These are phyloP conservation scores for Malus hybrid DNA, from an alignment of 331 rosid genomes.

Conservation along the genomic window DNA sequence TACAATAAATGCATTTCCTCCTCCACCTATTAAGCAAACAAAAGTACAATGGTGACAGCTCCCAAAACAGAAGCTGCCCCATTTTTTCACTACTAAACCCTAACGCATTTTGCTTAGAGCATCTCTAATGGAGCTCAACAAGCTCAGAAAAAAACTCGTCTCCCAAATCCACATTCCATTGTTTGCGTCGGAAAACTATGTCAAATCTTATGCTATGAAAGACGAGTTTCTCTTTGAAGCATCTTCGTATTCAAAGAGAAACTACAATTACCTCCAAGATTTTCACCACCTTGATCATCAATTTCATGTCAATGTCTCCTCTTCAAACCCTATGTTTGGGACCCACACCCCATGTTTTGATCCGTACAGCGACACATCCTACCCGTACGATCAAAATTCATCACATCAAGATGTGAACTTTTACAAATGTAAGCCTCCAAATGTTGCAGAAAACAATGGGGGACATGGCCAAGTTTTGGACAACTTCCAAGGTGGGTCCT, in stretches of 20 bases:
- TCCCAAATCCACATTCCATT: constrained; percentile 10
- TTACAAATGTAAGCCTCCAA: constrained; percentile 39
- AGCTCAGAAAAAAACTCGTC: constrained; percentile 27
- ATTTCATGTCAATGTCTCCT: constrained; percentile 30
- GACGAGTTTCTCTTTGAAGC: constrained; percentile 32
- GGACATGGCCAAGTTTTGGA: constrained; percentile 44
- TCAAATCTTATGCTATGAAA: constrained; percentile 27
- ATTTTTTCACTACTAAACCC: constrained; percentile 5
- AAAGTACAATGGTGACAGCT: constrained; percentile 19
- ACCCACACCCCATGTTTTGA: constrained; percentile 34
- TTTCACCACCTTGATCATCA: constrained; percentile 49
- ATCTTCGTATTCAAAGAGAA: constrained; percentile 35
- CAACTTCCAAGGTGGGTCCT: constrained; percentile 36
- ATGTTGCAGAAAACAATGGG: constrained; percentile 18
- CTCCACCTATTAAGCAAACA: constrained; percentile 37
- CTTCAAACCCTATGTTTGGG: constrained; percentile 37
- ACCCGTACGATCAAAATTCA: constrained; percentile 23
- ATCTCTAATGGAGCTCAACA: constrained; percentile 44
- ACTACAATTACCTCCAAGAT: constrained; percentile 47
- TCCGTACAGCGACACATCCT: constrained; percentile 26
- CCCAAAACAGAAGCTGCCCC: constrained; percentile 7
- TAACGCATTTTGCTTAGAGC: constrained; percentile 11
- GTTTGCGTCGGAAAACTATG: constrained; percentile 18
- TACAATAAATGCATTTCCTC: constrained; percentile 22
- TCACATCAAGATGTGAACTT: constrained; percentile 22